Conservation (phyloP, 116 monocot species). For the Cymodocea nodosa region DNA sequence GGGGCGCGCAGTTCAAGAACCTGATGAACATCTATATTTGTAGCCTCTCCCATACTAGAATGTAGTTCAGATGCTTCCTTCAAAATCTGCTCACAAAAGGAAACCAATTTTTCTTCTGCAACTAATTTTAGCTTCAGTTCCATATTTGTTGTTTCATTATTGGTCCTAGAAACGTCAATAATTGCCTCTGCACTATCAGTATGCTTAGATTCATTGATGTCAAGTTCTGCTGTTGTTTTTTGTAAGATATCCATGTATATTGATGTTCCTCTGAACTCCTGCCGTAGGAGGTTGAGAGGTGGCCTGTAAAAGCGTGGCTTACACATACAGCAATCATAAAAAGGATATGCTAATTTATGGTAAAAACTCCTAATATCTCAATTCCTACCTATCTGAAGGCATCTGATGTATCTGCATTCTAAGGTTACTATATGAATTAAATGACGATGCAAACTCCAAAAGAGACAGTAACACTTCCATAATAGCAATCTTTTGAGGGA, state of each 20-base stretch:
- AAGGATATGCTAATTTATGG: not conserved
- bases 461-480: slow-evolving; percentile 91
- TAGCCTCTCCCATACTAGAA: slow-evolving; percentile 42
- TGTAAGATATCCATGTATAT: slow-evolving; percentile 91
- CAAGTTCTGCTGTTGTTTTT: slow-evolving; percentile 47
- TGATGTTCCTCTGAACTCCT: slow-evolving; percentile 84
- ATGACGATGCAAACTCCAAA: slow-evolving; percentile 87
- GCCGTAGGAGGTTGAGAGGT: slow-evolving; percentile 88
- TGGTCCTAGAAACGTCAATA: slow-evolving; percentile 1
- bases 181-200: slow-evolving; percentile 5
- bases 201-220: not conserved
- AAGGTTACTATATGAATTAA: slow-evolving; percentile 88
- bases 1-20: slow-evolving; percentile 87
- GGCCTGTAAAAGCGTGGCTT: slow-evolving; percentile 42
- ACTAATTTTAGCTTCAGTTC: slow-evolving; percentile 57
- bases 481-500: slow-evolving; percentile 71
- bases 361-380: not conserved
- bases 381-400: slow-evolving; percentile 60
- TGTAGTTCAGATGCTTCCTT: slow-evolving; percentile 92
- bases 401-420: slow-evolving; percentile 71
- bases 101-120: slow-evolving; percentile 90
- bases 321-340: slow-evolving; percentile 5
- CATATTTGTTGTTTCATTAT: slow-evolving; percentile 4
- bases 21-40: slow-evolving; percentile 58
- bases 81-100: slow-evolving; percentile 87